Evolutionary conservation across 441 rosid species (phyloP).

Genomic region (Arabidopsis lyrata): DNA sequence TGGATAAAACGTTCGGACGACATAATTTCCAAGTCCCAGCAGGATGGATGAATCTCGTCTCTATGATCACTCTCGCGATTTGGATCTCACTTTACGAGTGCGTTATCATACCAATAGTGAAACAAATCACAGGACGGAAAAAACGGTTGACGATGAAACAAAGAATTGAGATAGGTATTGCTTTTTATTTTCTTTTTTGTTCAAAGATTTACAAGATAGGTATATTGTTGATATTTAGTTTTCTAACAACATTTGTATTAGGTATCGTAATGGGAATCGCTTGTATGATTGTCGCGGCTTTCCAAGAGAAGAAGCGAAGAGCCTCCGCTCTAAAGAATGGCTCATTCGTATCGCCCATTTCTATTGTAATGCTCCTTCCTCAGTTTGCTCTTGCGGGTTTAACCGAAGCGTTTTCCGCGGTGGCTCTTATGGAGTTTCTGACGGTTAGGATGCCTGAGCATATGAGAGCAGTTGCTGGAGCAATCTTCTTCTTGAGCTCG

Average conservation of each 20-base stretch:
- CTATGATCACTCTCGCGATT: conserved; percentile 63
- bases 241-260: not conserved
- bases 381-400: conserved; percentile 65
- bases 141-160: conserved; percentile 52
- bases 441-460: conserved; percentile 65
- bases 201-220: not conserved
- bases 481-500: conserved; percentile 61
- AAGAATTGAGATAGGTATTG: conserved; percentile 48
- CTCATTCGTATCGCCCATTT: conserved; percentile 53
- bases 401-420: conserved; percentile 62
- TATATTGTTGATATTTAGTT: conserved; percentile 8
- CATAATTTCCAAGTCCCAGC: conserved; percentile 54
- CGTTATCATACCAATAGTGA: conserved; percentile 43
- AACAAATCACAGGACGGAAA: conserved; percentile 42
- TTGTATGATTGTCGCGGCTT: conserved; percentile 59
- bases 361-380: conserved; percentile 55
- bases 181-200: not conserved
- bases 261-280: conserved; percentile 60
- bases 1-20: conserved; percentile 45
- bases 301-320: conserved; percentile 55
- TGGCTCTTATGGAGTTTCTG: conserved; percentile 67
- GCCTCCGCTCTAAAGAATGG: conserved; percentile 47
- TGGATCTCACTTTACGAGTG: conserved; percentile 71
- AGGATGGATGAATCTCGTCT: conserved; percentile 61
- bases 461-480: conserved; percentile 71